A percentile compares a stretch with the other conserved stretches of the same genome.
phyloP scores from a whole-genome alignment of 495 filamentous ascomycete genomes.

The Cetradonia linearis region DNA sequence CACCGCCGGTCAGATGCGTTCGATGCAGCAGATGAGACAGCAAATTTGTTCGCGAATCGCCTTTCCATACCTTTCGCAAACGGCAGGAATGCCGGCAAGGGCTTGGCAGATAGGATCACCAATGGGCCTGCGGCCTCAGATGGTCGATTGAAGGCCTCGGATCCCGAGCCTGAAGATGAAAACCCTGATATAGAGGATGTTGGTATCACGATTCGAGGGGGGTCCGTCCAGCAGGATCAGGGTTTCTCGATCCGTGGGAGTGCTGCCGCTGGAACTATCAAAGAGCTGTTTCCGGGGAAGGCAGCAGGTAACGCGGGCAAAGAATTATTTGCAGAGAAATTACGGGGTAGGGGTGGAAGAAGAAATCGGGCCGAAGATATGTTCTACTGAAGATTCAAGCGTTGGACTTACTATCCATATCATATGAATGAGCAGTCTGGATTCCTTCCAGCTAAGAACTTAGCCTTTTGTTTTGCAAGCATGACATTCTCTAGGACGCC shows the following conservation, averaged over 20 bases:
- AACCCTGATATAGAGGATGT: slow-evolving; percentile 16
- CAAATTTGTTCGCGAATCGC: slow-evolving; percentile 44
- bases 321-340: slow-evolving; percentile 54
- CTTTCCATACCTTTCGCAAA: slow-evolving; percentile 45
- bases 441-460: not conserved
- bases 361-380: slow-evolving; percentile 43
- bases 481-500: not conserved
- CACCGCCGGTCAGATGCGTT: slow-evolving; percentile 57
- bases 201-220: slow-evolving; percentile 53
- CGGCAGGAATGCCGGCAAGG: slow-evolving; percentile 32
- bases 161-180: slow-evolving; percentile 16
- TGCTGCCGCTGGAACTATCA: slow-evolving; percentile 34
- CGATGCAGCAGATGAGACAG: slow-evolving; percentile 53
- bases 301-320: slow-evolving; percentile 55
- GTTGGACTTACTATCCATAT: not conserved
- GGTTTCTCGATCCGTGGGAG: slow-evolving; percentile 59
- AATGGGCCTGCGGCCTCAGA: slow-evolving; percentile 23
- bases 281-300: slow-evolving; percentile 62
- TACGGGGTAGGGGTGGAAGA: slow-evolving; percentile 41
- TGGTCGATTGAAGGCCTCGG: slow-evolving; percentile 31
- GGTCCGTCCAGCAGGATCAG: slow-evolving; percentile 42
- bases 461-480: not conserved
- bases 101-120: slow-evolving; percentile 35
- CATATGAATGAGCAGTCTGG: not conserved
- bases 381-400: slow-evolving; percentile 30